Base-by-base conservation (phyloP, 129 eudicot genomes). In the Oenanthe sinensis region DNA sequence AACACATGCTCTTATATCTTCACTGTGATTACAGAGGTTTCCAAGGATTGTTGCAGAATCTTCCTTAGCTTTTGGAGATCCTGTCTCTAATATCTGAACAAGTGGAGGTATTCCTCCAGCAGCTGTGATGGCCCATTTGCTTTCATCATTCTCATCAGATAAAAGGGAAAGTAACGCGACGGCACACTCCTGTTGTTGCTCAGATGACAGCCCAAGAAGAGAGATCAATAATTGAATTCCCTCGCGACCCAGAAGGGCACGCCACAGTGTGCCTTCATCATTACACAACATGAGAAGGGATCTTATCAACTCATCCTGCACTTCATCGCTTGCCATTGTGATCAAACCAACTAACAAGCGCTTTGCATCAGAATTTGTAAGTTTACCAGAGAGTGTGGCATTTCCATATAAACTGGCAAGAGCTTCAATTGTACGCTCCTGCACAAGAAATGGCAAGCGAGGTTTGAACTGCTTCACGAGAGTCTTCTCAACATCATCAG, bases 71-170 rank as follows among this genome's bases (percentile, higher is more conserved):
- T 90, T 96, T 40, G 88, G 89, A 77, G 99, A 92, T 62, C 99
- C 99, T 0, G 97, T 96, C 78, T 96, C 99, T 4, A 96, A 89
- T 75, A 96, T 96, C 84, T 96, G 99, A 77, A 96, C 99, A 65
- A 96, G 97, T 74, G 99, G 99, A 28, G 99, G 99, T 69, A 96
- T 96, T 70, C 99, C 99, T 76, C 99, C 99, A 68, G 99, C 99
- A 75, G 99, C 99, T 30, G 99, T 96, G 67, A 96, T 92, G 47
- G 99, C 99, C 99, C 99, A 96, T 86, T 96, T 96, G 80, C 97
- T 90, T 68, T 96, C 99, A 83, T 96, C 99, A 60, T 96, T 96
- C 78, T 96, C 99, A 69, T 89, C 85, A 17, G 99, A 96, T 78
- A 96, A 74, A 83, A 92, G 97, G 75, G 96, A 89, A 81, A 96